Evolutionary conservation across 129 eudicot species (phyloP), one percentile per base, ranked within the genome.

Genomic region (Tagetes erecta): DNA sequence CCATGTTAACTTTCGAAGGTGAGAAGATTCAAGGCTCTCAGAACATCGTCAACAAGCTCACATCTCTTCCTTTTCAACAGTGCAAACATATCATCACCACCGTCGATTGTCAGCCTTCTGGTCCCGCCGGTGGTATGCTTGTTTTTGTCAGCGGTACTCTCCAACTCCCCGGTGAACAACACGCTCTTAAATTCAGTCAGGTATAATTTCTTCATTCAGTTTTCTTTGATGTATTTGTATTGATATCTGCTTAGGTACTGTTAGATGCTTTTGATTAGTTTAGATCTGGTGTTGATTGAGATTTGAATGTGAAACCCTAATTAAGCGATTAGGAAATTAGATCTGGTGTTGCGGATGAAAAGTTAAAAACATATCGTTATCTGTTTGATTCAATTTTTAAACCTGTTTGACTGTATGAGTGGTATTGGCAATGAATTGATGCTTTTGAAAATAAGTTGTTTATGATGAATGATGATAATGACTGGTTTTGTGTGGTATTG

Each of bases 61-160:
- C 85, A 5, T 55, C 86, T 30, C 79, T 92, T 37, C 93, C 93
- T 2, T 92, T 92, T 71, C 89, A 89, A 80, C 96, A 92, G 84
- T 92, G 94, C 80, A 78, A 92, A 74, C 97, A 92, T 51, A 76
- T 45, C 39, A 85, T 92, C 83, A 64, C 89, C 73, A 92, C 97
- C 85, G 86, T 82, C 38, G 97, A 92, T 78, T 92, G 89, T 80
- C 97, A 92, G 83, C 97, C 97, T 4, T 89, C 96, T 34, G 97
- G 97, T 3, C 89, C 96, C 9, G 87, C 91, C 76, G 91, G 89
- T 3, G 96, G 87, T 14, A 81, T 92, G 89, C 85, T 92, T 12
- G 97, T 92, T 38, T 89, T 92, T 41, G 93, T 89, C 62, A 71
- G 85, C 59, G 97, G 97, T 11, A 89, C 83, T 74, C 96, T 92